Base-by-base conservation (phyloP, 2,329 filamentous ascomycete species). In the Chaetoscypha palmicola region DNA sequence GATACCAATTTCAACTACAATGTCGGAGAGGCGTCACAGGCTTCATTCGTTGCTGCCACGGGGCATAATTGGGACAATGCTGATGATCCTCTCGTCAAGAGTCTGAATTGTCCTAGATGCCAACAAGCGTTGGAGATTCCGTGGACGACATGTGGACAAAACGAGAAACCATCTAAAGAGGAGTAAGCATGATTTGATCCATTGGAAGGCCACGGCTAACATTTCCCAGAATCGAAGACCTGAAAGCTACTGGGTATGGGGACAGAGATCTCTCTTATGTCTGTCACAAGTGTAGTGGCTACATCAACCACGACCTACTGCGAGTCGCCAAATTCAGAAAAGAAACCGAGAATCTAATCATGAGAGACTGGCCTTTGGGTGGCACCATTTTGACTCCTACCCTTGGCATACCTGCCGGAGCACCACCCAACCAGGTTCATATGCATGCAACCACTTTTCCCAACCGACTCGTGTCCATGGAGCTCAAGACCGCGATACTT, bases 341-440 rank as follows among this genome's bases (percentile, higher is more conserved):
- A 11, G 82, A 89, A 54, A 62, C 74, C 4, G 58, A 68, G 19
- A 55, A 57, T 0, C 66, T 86, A 0, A 53, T 77, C 3, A 47
- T 62, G 2, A 53, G 68, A 3, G 53, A 68, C 11, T 58, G 65
- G 1, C 78, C 83, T 0, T 77, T 90, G 68, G 79, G 81, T 0
- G 83, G 85, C 1, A 88, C 83, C 0, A 60, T 87, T 3, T 67
- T 87, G 5, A 68, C 76, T 7, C 58, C 71, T 0, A 60, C 64
- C 1, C 68, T 56, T 0, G 84, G 83, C 0, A 61, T 66, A 12
- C 75, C 79, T 0, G 58, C 66, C 22, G 39, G 51, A 1, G 52
- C 66, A 2, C 57, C 55, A 41, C 54, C 24, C 50, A 45, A 30
- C 12, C 43, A 49, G 4, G 24, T 31, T 8, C 16, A 30, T 4